Conservation (phyloP, 1,284 basidiomycete species). For the Leccinum variabile region DNA sequence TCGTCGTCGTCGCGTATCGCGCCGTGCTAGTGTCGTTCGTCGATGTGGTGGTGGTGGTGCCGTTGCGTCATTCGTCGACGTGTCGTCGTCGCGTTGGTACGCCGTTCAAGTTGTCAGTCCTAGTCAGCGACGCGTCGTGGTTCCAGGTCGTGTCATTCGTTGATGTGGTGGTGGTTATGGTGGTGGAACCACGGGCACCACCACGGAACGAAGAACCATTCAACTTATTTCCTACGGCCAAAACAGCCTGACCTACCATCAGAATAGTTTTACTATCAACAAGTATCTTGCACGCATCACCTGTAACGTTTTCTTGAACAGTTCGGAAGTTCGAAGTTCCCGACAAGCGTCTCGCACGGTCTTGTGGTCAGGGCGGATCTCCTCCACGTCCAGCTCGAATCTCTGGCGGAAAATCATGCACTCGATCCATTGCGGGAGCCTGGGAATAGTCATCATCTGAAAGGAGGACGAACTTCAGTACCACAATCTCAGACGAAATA, state of each 20-base stretch:
- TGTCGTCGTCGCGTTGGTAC: too few relatives aligned
- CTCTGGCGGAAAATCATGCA: slow-evolving; percentile 83
- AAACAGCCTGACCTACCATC: slow-evolving; percentile 50
- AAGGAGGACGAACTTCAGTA: slow-evolving; percentile 9
- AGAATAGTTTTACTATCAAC: slow-evolving; percentile 1
- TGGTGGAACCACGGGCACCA: slow-evolving; percentile 58
- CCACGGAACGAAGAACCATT: slow-evolving; percentile 85
- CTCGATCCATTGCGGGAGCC: slow-evolving; percentile 70
- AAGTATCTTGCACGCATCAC: slow-evolving; percentile 35
- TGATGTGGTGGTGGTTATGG: too few relatives aligned
- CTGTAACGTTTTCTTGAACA: slow-evolving; percentile 72
- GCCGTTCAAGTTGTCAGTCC: too few relatives aligned
- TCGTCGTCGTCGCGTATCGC: too few relatives aligned
- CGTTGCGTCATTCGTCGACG: too few relatives aligned
- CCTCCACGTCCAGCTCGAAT: slow-evolving; percentile 81
- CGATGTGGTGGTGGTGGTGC: too few relatives aligned
- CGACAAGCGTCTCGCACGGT: slow-evolving; percentile 72
- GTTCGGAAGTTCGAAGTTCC: slow-evolving; percentile 69
- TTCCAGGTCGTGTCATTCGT: too few relatives aligned
- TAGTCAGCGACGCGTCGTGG: too few relatives aligned
- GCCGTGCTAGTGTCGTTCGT: too few relatives aligned
- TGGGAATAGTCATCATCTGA: slow-evolving; percentile 78
- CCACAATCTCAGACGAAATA: not conserved
- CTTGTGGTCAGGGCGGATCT: slow-evolving; percentile 80
- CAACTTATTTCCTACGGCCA: slow-evolving; percentile 79